phyloP scores from a whole-genome alignment of 352 stramenopile species.

The Pythium coloratum region DNA sequence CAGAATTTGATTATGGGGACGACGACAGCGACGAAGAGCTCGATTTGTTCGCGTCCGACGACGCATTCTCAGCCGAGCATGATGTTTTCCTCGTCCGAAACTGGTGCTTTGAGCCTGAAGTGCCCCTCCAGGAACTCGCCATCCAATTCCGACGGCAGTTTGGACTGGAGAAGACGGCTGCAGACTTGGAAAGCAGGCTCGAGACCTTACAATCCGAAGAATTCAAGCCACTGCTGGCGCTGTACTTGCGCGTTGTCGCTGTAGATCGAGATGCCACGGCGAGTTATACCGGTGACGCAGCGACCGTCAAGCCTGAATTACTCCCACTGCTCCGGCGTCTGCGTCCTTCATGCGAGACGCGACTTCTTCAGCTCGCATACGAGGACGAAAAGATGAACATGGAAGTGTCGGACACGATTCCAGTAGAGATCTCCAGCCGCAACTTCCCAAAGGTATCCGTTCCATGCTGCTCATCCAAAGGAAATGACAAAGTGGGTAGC shows the following conservation, averaged over 20 bases:
- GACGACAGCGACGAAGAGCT: conserved; percentile 33
- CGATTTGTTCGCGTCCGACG: conserved; percentile 40
- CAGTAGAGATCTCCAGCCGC: conserved; percentile 52
- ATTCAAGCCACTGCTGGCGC: conserved; percentile 41
- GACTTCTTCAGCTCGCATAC: conserved; percentile 69
- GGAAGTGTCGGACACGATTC: conserved; percentile 44
- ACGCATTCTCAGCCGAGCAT: conserved; percentile 49
- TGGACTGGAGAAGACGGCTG: conserved; percentile 27
- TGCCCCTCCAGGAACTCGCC: conserved; percentile 36
- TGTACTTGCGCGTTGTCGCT: conserved; percentile 50
- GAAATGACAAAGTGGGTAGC: too few relatives aligned
- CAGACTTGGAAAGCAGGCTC: conserved; percentile 47
- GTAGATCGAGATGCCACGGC: conserved; percentile 36
- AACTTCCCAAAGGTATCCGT: conserved; percentile 58
- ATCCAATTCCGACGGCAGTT: conserved; percentile 52
- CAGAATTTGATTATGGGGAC: conserved; percentile 14
- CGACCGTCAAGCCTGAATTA: conserved; percentile 43
- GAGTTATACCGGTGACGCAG: conserved; percentile 27
- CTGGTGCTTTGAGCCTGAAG: conserved; percentile 57
- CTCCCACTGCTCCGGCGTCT: conserved; percentile 49
- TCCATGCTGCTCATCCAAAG: not conserved
- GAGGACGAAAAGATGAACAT: conserved; percentile 53
- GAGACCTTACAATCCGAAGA: conserved; percentile 38
- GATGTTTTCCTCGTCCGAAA: conserved; percentile 65
- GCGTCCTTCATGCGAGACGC: conserved; percentile 54